Conservation (phyloP, 306 rosid genomes). For the Betula pendula region DNA sequence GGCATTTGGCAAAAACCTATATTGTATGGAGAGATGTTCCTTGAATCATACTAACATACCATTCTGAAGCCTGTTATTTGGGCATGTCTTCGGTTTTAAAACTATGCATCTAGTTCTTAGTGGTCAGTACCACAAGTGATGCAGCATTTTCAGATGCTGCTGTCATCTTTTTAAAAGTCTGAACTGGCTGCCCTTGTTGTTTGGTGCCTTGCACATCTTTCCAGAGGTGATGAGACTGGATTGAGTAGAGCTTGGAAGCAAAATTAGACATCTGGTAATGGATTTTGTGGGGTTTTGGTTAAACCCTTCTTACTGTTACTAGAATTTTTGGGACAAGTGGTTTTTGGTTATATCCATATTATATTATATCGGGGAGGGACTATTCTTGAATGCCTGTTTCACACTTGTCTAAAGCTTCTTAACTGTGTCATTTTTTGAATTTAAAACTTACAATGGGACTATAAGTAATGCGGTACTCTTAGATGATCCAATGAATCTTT, state of each 20-base stretch:
- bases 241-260: not conserved
- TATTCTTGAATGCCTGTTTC: not conserved
- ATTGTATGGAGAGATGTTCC: not conserved
- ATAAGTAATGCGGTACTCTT: not conserved
- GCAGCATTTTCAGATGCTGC: slow-evolving; percentile 10
- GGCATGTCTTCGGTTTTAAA: not conserved
- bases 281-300: not conserved
- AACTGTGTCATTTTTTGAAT: not conserved
- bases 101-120: not conserved
- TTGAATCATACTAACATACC: not conserved
- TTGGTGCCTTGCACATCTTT: not conserved
- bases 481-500: not conserved
- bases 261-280: not conserved
- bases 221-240: not conserved
- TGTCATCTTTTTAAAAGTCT: not conserved
- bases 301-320: not conserved
- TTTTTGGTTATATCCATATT: not conserved
- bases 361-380: not conserved
- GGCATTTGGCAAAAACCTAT: not conserved
- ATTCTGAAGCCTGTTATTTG: not conserved
- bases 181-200: not conserved
- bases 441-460: not conserved
- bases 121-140: slow-evolving; percentile 1
- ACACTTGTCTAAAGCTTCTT: not conserved
- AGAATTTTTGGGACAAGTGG: not conserved